These are phyloP conservation scores for Trichaptum fuscoviolaceum DNA, from an alignment of 768 basidiomycete genomes.

Conservation along the genomic window DNA sequence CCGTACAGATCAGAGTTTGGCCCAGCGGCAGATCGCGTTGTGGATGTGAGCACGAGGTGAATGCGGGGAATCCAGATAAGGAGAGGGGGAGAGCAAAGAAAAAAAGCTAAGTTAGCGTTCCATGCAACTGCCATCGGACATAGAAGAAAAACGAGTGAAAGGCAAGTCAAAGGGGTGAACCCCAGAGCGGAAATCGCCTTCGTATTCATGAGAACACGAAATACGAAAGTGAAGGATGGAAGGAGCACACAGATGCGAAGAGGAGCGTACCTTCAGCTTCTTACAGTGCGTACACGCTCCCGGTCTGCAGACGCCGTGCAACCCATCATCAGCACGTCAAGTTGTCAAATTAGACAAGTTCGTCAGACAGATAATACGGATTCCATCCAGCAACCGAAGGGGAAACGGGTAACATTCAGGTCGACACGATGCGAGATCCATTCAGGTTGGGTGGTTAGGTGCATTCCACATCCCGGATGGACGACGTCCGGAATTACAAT, in stretches of 20 bases:
- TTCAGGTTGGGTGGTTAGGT: background rate
- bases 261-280: constrained; percentile 67
- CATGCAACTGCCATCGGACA: background rate
- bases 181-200: background rate
- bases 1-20: background rate
- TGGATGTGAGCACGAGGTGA: background rate
- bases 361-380: background rate
- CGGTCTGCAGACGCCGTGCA: constrained; percentile 37
- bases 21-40: background rate
- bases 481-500: background rate
- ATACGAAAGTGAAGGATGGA: constrained; percentile 1
- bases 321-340: background rate
- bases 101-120: background rate
- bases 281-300: constrained; percentile 87
- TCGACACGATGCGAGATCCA: background rate
- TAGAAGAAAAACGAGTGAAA: constrained; percentile 2
- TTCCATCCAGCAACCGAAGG: background rate
- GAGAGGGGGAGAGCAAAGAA: background rate
- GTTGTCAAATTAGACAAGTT: background rate
- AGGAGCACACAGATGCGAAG: background rate
- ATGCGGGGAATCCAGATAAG: background rate
- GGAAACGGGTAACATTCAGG: background rate
- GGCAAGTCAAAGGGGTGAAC: background rate
- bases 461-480: background rate
- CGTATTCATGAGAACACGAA: background rate